Evolutionary conservation across 2,329 filamentous ascomycete species (phyloP).

Genomic region (Fusarium begoniae): DNA sequence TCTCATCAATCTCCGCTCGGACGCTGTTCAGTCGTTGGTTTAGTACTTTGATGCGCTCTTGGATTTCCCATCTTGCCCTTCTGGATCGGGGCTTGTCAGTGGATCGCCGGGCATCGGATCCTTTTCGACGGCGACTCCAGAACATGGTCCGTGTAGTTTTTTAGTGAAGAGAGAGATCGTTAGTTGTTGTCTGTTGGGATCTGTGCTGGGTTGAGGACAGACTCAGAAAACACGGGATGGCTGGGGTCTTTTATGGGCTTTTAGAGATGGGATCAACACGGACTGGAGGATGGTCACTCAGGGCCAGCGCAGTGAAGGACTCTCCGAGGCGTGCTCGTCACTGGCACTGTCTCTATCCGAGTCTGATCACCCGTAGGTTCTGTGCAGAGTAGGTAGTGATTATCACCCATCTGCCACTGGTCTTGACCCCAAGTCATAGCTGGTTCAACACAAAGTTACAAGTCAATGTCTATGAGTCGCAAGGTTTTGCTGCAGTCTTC

Average conservation of each 20-base stretch:
- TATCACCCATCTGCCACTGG: neutral
- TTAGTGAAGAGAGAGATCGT: fast-evolving
- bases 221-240: neutral
- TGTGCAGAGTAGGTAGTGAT: neutral
- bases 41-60: neutral
- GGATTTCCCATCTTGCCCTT: neutral
- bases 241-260: neutral
- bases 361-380: neutral
- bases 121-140: neutral
- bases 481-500: fast-evolving
- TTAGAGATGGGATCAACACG: fast-evolving
- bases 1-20: neutral
- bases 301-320: neutral
- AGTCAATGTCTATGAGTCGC: neutral
- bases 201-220: fast-evolving
- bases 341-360: neutral
- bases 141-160: neutral
- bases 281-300: neutral
- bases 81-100: neutral
- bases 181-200: neutral
- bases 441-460: neutral
- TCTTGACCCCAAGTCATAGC: fast-evolving
- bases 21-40: neutral
- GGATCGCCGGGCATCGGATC: neutral
- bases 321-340: no score